phyloP scores from a whole-genome alignment of 768 basidiomycete species.

The Crepidotus variabilis region DNA sequence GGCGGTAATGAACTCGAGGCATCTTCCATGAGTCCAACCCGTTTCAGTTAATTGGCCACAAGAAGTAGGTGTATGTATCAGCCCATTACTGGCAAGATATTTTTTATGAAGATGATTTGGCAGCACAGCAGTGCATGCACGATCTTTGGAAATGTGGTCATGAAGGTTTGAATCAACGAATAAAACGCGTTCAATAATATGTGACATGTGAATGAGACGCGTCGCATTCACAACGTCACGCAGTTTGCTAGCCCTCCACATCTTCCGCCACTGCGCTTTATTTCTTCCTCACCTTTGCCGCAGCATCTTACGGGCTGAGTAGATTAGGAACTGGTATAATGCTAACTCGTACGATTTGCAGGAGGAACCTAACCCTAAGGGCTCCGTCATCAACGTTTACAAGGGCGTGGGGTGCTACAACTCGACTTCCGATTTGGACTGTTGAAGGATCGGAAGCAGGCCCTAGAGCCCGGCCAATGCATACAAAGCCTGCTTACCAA shows the following conservation, averaged over 20 bases:
- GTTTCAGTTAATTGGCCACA: background rate
- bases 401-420: background rate
- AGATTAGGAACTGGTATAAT: background rate
- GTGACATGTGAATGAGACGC: background rate
- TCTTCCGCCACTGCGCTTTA: background rate
- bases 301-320: background rate
- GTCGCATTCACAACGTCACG: background rate
- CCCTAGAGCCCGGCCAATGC: slow-evolving; percentile 13
- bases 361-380: background rate
- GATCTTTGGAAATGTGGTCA: background rate
- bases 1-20: background rate
- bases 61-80: background rate
- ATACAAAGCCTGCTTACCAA: slow-evolving; percentile 54
- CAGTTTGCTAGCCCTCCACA: background rate
- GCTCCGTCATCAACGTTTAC: background rate
- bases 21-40: background rate
- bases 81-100: background rate
- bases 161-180: background rate
- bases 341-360: background rate
- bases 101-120: background rate
- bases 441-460: background rate
- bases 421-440: background rate
- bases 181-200: background rate
- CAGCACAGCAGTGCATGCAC: background rate
- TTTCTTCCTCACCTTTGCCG: background rate